Evolutionary conservation across 164 flowering plant genomes (phyloP), one percentile per base, ranked within the genome.

Genomic region (Tinospora cordifolia): DNA sequence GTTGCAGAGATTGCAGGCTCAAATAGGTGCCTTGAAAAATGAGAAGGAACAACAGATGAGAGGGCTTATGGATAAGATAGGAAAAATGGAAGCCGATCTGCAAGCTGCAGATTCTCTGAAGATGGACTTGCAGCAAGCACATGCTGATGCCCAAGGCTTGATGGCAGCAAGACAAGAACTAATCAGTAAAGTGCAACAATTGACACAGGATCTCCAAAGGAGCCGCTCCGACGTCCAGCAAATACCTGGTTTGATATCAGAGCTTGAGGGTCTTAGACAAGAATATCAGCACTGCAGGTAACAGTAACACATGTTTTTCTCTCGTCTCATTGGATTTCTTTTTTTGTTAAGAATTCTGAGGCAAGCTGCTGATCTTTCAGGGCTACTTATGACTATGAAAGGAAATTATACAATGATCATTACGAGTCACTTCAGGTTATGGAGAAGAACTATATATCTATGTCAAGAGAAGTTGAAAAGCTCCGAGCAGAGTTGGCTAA

Each of bases 281-380:
- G 98, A 93, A 74, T 91, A 86, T 81, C 96, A 91, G 72, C 93
- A 84, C 65, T 90, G 88, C 90, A 88, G 96, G 96, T 90, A 69
- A 27, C 34, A 15, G 36, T 46, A 7, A 3, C 13, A 17, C 49
- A n/a, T 60, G 15, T 22, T 27, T 44, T 69, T 69, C 26, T 69
- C 26, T 25, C 24, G 3, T 17, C 8, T 47, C 5, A 10, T 34
- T n/a, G 8, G 24, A 4, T 25, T 2, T 57, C 30, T 41, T 30
- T n/a, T 46, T 63, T 30, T 26, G 15, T 15, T 46, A 46, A 44
- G n/a, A 41, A 22, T 68, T 57, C 15, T 22, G 41, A 60, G 47
- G 24, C 24, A 65, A 25, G 25, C 59, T 49, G 36, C 58, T 49
- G 40, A 51, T 62, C 47, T 57, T 79, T 77, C 91, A 93, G 98